Evolutionary conservation across 139 green algal genomes (phyloP), one percentile per base, ranked within the genome.

Genomic region (Picochlorum sp.): DNA sequence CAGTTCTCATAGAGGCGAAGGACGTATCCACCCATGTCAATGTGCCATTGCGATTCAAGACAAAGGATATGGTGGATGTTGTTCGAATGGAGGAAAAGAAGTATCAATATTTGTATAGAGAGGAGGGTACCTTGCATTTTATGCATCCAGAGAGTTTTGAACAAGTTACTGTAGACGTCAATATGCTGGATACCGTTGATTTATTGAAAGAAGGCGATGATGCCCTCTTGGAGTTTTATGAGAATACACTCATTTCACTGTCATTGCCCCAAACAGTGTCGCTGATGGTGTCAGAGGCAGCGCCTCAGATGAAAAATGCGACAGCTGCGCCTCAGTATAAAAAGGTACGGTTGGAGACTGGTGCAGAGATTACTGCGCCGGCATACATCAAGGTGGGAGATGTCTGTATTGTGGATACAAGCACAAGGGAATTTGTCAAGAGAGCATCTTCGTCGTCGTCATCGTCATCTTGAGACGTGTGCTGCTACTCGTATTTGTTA

Each of bases 1-100:
- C 72, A 49, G 68, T 82, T 41, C 67, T 78, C 51, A n/a, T 82
- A 31, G 73, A 82, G 67, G 54, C 80, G 51, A 71, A 73, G 5
- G 73, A 82, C 41, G n/a, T 82, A 2, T 45, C 65, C 4, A 66
- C 44, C n/a, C 62, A 70, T 38, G 13, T 21, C 55, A 81, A 81
- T 62, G 63, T 71, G 28, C 63, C 60, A 15, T 45, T 67, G 10
- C 62, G 65, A 37, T 28, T 62, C 15, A 62, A 73, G 2, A 70
- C 76, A 0, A 74, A 58, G n/a, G 76, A 82, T 49, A 66, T 52
- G 15, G 67, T 82, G 28, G 68, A 82, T 50, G 57, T 74, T 2
- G 72, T 68, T 49, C 49, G 68, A 2, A 23, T 82, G 45, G 76
- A 82, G 21, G 63, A 65, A 3, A 52, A 64, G 15, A 63, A 16